Evolutionary conservation across 495 filamentous ascomycete species (phyloP).

Genomic region (Xylaria longipes): DNA sequence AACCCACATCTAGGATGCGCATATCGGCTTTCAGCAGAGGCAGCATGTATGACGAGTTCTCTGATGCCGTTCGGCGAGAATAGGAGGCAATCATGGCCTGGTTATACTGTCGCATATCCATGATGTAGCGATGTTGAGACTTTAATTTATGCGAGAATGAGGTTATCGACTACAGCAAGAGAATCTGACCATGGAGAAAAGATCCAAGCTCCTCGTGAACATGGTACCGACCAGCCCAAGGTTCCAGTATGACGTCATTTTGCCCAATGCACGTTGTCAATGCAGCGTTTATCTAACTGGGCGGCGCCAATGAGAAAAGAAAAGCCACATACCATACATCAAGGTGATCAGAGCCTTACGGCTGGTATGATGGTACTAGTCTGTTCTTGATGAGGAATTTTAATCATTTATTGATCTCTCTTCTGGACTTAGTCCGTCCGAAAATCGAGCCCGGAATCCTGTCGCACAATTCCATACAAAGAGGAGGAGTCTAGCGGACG

Average conservation of each 20-base stretch:
- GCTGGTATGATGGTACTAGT: not conserved
- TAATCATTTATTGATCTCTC: slow-evolving; percentile 18
- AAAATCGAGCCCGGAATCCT: slow-evolving; percentile 34
- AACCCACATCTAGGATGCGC: slow-evolving; percentile 64
- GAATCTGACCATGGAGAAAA: not conserved
- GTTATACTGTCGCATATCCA: slow-evolving; percentile 41
- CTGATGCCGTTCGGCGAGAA: slow-evolving; percentile 54
- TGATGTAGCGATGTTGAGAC: not conserved
- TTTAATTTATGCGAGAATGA: not conserved
- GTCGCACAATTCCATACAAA: slow-evolving; percentile 33
- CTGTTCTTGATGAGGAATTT: not conserved
- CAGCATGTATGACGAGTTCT: slow-evolving; percentile 59
- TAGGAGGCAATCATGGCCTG: slow-evolving; percentile 40
- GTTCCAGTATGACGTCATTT: not conserved
- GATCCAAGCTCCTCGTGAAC: not conserved
- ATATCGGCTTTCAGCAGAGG: slow-evolving; percentile 53
- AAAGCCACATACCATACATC: not conserved
- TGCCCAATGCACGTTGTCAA: not conserved
- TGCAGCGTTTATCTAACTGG: not conserved
- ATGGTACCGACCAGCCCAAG: not conserved
- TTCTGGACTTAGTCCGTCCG: slow-evolving; percentile 28
- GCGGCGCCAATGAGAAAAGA: not conserved
- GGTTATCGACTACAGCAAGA: not conserved
- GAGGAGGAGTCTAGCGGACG: slow-evolving; percentile 33
- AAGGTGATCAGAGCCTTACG: not conserved